These are phyloP conservation scores for Penicillium sp. DNA, from an alignment of 2,329 filamentous ascomycete species.

Conservation along the genomic window DNA sequence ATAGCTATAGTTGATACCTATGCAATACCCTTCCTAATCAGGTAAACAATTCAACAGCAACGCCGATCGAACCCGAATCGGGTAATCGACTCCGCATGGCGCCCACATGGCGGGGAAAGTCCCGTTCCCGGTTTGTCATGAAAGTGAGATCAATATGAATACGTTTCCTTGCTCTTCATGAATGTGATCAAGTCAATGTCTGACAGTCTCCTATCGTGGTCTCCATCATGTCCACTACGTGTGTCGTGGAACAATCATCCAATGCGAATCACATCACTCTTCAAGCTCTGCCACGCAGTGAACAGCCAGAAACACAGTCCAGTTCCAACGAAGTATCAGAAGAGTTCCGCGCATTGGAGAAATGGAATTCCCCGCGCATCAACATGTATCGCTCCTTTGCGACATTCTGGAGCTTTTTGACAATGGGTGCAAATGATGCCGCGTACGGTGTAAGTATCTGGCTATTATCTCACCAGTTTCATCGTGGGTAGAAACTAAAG, in stretches of 20 bases:
- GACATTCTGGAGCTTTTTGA: slow-evolving; percentile 54
- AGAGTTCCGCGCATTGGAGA: slow-evolving; percentile 26
- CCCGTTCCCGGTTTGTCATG: no score
- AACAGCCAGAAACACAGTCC: not conserved
- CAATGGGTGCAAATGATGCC: slow-evolving; percentile 55
- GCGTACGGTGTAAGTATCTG: slow-evolving; percentile 50
- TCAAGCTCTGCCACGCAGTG: slow-evolving; percentile 10
- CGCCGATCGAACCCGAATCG: not conserved
- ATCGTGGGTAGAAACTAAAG: not conserved
- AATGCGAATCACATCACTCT: slow-evolving; percentile 12
- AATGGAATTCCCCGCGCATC: slow-evolving; percentile 47
- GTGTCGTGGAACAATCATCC: slow-evolving; percentile 6
- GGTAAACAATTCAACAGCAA: no score
- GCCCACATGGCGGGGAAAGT: no score
- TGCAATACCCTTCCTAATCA: no score
- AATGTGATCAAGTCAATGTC: no score
- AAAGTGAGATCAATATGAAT: no score
- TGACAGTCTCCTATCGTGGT: no score
- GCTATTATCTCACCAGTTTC: not conserved
- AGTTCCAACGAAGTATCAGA: not conserved
- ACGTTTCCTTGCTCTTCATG: no score
- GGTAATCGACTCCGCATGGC: not conserved
- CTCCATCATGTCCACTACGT: slow-evolving; percentile 12
- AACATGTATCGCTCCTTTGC: slow-evolving; percentile 49
- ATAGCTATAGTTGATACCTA: no score